Conservation (phyloP, 1,284 basidiomycete species). For the Inonotus obliquus region DNA sequence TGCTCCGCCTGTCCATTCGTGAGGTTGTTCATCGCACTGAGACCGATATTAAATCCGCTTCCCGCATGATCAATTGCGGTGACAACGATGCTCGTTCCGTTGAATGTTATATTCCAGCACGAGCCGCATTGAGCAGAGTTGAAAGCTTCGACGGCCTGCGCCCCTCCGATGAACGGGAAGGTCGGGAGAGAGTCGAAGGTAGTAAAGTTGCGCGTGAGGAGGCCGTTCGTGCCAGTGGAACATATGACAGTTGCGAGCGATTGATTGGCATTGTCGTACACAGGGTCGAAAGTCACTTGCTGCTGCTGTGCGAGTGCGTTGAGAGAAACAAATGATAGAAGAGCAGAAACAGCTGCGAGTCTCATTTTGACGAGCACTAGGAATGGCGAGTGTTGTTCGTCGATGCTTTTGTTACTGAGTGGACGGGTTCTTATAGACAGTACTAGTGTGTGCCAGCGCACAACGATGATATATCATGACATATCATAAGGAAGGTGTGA, state of each 20-base stretch:
- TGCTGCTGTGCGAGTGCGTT: slow-evolving; percentile 28
- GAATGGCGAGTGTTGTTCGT: background rate
- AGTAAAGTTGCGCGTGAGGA: slow-evolving; percentile 32
- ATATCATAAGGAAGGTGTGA: background rate
- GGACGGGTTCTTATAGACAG: slow-evolving; percentile 6
- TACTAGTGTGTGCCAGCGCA: background rate
- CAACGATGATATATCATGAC: background rate
- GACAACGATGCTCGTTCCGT: slow-evolving; percentile 32
- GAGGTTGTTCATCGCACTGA: slow-evolving; percentile 21
- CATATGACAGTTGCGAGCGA: slow-evolving; percentile 42
- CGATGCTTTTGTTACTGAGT: background rate
- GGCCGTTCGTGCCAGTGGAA: slow-evolving; percentile 47
- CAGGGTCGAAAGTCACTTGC: slow-evolving; percentile 38
- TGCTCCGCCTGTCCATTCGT: slow-evolving; percentile 20
- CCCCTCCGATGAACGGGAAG: slow-evolving; percentile 43
- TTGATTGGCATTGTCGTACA: slow-evolving; percentile 35
- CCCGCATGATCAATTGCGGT: slow-evolving; percentile 38
- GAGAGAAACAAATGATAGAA: slow-evolving; percentile 4
- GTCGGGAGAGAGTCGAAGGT: slow-evolving; percentile 38
- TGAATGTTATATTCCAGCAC: slow-evolving; percentile 45
- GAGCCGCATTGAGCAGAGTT: slow-evolving; percentile 45
- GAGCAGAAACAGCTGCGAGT: slow-evolving; percentile 5
- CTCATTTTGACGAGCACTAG: slow-evolving; percentile 7
- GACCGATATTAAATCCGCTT: slow-evolving; percentile 36
- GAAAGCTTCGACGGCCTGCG: slow-evolving; percentile 36